Evolutionary conservation across 2,329 filamentous ascomycete genomes (phyloP).

Genomic region (Aspergillus sp.): DNA sequence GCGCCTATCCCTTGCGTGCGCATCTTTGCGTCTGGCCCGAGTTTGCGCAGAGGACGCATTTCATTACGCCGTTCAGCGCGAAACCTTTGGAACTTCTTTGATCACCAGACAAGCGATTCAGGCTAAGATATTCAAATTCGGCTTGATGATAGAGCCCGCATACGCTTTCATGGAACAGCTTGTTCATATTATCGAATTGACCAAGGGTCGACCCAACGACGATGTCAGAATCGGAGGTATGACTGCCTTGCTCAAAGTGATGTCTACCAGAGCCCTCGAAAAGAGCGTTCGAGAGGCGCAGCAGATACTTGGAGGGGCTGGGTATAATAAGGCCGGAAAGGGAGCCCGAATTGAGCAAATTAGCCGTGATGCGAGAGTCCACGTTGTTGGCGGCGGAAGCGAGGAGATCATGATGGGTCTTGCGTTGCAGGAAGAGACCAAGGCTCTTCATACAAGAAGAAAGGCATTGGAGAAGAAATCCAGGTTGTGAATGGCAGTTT

Average conservation of each 20-base stretch:
- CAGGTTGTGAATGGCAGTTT: slow-evolving; percentile 17
- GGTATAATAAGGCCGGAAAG: slow-evolving; percentile 52
- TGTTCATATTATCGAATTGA: slow-evolving; percentile 53
- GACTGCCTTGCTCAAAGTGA: slow-evolving; percentile 54
- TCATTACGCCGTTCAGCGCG: slow-evolving; percentile 62
- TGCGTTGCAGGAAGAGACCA: slow-evolving; percentile 31
- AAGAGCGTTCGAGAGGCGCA: slow-evolving; percentile 56
- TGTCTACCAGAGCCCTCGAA: slow-evolving; percentile 54
- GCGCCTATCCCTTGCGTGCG: slow-evolving; percentile 64
- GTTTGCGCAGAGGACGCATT: slow-evolving; percentile 62
- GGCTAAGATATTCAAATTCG: slow-evolving; percentile 60
- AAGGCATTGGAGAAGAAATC: slow-evolving; percentile 29
- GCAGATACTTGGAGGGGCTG: slow-evolving; percentile 55
- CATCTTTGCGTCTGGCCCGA: slow-evolving; percentile 60
- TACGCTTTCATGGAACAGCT: slow-evolving; percentile 64
- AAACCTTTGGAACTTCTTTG: slow-evolving; percentile 62
- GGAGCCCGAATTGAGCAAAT: slow-evolving; percentile 55
- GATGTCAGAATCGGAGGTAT: slow-evolving; percentile 50
- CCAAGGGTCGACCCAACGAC: slow-evolving; percentile 38
- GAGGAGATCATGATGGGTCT: slow-evolving; percentile 43
- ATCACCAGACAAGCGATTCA: slow-evolving; percentile 60
- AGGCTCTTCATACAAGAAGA: slow-evolving; percentile 28
- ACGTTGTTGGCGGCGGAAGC: slow-evolving; percentile 42
- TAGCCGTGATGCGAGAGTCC: slow-evolving; percentile 52
- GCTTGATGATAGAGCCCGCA: slow-evolving; percentile 59